Percentiles rank a stretch among this genome's conserved stretches.
Conservation (phyloP, 169 alveolate genomes). For the Theileria annulata region DNA sequence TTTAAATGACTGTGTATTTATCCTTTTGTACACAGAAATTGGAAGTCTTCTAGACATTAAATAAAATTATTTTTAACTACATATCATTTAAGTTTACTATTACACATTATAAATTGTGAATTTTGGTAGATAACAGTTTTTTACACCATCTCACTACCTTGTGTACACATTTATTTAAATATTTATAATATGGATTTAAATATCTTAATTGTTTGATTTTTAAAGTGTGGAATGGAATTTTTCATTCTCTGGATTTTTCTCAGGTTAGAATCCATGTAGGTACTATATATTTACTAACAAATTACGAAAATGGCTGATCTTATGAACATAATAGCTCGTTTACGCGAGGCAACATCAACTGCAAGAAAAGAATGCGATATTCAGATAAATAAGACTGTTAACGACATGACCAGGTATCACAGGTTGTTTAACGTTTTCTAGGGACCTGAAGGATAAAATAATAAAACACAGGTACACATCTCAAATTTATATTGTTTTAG, state of each 20-base stretch:
- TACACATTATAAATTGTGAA: no score
- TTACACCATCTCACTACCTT: no score
- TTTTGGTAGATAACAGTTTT: no score
- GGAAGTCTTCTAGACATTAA: conserved; percentile 12
- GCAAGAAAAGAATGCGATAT: conserved; percentile 46
- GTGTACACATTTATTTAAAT: no score
- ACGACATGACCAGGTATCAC: conserved; percentile 37
- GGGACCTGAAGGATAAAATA: conserved; percentile 46
- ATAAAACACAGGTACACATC: conserved; percentile 28
- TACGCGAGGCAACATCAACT: conserved; percentile 44
- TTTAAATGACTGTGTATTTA: conserved; percentile 18
- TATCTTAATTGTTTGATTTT: no score
- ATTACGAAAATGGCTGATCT: conserved; percentile 41
- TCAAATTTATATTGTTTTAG: background rate
- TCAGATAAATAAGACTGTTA: conserved; percentile 37
- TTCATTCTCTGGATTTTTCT: no score
- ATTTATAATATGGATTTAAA: no score
- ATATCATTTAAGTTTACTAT: no score
- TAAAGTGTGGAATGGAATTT: no score
- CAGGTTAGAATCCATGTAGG: no score
- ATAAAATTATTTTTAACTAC: background rate
- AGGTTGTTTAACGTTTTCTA: background rate
- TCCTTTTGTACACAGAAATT: conserved; percentile 17
- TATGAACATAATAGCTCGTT: conserved; percentile 34
- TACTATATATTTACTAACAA: no score